phyloP scores from a whole-genome alignment of 108 stramenopile species.

The Cyclotella atomus region DNA sequence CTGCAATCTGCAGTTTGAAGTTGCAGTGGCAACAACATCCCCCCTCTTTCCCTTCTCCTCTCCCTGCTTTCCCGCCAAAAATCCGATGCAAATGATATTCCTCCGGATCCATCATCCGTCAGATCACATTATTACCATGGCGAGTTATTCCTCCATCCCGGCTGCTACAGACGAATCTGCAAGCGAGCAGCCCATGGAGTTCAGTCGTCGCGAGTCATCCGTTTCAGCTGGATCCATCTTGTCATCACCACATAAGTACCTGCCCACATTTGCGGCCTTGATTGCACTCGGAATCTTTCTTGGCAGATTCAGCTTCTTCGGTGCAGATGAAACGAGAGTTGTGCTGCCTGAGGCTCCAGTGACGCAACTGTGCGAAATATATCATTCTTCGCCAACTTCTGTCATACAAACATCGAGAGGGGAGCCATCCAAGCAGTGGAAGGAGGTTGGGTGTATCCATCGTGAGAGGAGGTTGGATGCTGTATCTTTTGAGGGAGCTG shows the following conservation, averaged over 20 bases:
- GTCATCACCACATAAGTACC: background rate
- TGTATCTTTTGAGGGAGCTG: conserved; percentile 13
- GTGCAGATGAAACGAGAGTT: background rate
- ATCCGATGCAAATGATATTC: background rate
- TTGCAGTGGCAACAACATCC: background rate
- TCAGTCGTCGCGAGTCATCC: conserved; percentile 12
- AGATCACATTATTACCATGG: background rate
- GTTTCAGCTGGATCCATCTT: background rate
- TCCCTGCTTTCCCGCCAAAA: background rate
- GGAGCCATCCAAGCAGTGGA: conserved; percentile 71
- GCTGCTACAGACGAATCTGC: background rate
- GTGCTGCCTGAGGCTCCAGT: background rate
- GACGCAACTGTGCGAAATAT: conserved; percentile 25
- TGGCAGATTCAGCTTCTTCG: background rate
- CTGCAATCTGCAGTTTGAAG: no score
- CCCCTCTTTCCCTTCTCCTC: background rate
- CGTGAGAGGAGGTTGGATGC: background rate
- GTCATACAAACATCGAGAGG: conserved; percentile 66
- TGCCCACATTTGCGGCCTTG: background rate
- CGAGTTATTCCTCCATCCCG: background rate
- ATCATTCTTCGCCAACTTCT: conserved; percentile 2
- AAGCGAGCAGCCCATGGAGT: conserved; percentile 21
- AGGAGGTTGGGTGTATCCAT: conserved; percentile 59
- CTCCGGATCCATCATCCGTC: background rate
- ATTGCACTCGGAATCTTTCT: background rate